Base-by-base conservation (phyloP, 257 asterid species). In the Fraxinus anomala region DNA sequence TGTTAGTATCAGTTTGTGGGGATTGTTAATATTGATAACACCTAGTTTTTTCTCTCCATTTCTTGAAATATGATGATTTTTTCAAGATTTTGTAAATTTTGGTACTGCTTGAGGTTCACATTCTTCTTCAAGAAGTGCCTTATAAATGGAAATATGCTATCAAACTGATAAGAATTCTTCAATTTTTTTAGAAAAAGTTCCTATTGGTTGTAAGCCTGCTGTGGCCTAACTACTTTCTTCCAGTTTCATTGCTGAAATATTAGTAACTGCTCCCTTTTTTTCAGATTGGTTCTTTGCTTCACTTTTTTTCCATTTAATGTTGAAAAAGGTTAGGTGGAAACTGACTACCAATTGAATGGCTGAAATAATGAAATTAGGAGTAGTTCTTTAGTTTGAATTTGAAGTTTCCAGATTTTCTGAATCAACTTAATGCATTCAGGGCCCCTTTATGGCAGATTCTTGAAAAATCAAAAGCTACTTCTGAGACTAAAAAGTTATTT, bases 21-120 rank as follows among this genome's bases (percentile, higher is more conserved):
- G 89, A 79, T 36, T 86, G 87, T 86, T 81, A 79, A 83, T 86
- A 82, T 63, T 21, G 74, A 83, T 82, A 61, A 75, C 68, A 77
- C 82, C 83, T 11, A 37, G 21, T 34, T 77, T 74, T 75, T 77
- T 33, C 28, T 74, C 37, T 10, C 69, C 44, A 6, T 70, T 51
- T 68, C 54, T 37, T 86, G 75, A 54, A 72, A 68, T 77, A 47
- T 23, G 21, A 70, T 82, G 79, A 33, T 59, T 63, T 63, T 75
- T 54, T 72, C 66, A 63, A 76, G 76, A 3, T 80, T 77, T 68
- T 82, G 84, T 80, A 77, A 24, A 44, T 65, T 82, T 47, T 76
- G 80, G 77, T 73, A 65, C 76, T 63, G 21, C 80, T 76, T 42
- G 82, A 73, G 63, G 31, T 9, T 76, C 8, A 73, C 61, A 12